phyloP scores from a whole-genome alignment of 495 filamentous ascomycete genomes.

The Xylaria scruposa region DNA sequence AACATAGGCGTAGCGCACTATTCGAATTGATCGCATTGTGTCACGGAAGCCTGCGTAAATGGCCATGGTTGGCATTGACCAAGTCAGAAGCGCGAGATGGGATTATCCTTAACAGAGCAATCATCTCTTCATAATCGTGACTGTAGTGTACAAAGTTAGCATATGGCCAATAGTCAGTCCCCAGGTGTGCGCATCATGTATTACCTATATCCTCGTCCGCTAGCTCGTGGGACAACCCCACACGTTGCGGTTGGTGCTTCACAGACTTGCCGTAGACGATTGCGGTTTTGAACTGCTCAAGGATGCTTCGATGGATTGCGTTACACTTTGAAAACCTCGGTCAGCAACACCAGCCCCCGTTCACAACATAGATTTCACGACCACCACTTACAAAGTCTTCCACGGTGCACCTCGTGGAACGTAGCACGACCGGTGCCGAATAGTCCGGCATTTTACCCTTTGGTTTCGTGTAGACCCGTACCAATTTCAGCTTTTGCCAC shows the following conservation, averaged over 20 bases:
- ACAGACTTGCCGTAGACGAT: slow-evolving; percentile 97
- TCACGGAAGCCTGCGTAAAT: slow-evolving; percentile 17
- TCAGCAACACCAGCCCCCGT: slow-evolving; percentile 34
- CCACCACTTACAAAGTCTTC: slow-evolving; percentile 87
- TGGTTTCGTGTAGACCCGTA: slow-evolving; percentile 96
- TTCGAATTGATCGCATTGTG: slow-evolving; percentile 21
- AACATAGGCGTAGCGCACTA: slow-evolving; percentile 12
- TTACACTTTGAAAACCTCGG: slow-evolving; percentile 72
- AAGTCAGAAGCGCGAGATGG: slow-evolving; percentile 13
- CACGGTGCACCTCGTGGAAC: slow-evolving; percentile 80
- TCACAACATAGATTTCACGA: slow-evolving; percentile 29
- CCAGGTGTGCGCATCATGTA: slow-evolving; percentile 28
- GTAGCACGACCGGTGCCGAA: slow-evolving; percentile 86
- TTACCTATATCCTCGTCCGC: slow-evolving; percentile 96
- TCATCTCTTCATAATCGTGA: slow-evolving; percentile 96
- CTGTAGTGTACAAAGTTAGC: slow-evolving; percentile 56
- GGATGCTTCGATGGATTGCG: slow-evolving; percentile 92
- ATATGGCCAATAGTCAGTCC: slow-evolving; percentile 24
- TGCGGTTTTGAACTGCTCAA: slow-evolving; percentile 93
- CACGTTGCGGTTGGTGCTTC: slow-evolving; percentile 97
- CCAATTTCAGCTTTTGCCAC: slow-evolving; percentile 93
- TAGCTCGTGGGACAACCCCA: slow-evolving; percentile 89
- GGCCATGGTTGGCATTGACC: slow-evolving; percentile 9
- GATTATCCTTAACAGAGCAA: slow-evolving; percentile 24
- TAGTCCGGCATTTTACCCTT: slow-evolving; percentile 97